Evolutionary conservation across 1,284 basidiomycete species (phyloP), one percentile per base, ranked within the genome.

Genomic region (Cerioporus squamosus): DNA sequence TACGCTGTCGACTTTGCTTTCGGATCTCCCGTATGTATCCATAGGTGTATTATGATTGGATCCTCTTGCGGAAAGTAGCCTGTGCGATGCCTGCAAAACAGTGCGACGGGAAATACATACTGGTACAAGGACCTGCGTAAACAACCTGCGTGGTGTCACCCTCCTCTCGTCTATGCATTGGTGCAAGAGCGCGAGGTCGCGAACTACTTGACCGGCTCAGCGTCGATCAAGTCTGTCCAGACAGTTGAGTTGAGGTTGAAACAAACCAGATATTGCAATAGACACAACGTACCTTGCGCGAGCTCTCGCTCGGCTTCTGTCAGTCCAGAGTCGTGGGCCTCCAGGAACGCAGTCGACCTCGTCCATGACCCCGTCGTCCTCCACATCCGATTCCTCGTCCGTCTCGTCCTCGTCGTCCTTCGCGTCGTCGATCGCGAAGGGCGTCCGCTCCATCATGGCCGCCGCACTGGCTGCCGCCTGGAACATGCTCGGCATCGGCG

Each of bases 341-440:
- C 94, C 52, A 97, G 78, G 81, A 96, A 96, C 2, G 94, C 94
- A n/a, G 71, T 97, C 94, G 53, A 90, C 91, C 80, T 97, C 94
- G 66, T 95, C 93, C 86, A 97, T 85, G 50, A 96, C 90, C 53
- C 83, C 85, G 68, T 94, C 93, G 60, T 83, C 83, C 52, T 77
- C 81, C 8, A 73, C 82, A 31, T 77, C 83, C 15, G 70, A 78
- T 29, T 82, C 83, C n/a, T 84, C 81, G 8, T 88, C 89, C 9
- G 58, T 65, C 12, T 87, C 86, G 17, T 88, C 90, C 45, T 93
- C 90, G 15, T 89, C 91, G 64, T 94, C 92, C 55, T 87, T 89
- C 4, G 89, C 93, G 72, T 95, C 93, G 70, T 98, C 95, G 65
- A 97, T 97, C 2, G 94, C 94, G 73, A 97, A 98, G 62, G 91